Evolutionary conservation across 768 basidiomycete genomes (phyloP).

Genomic region (Butyriboletus loyo): DNA sequence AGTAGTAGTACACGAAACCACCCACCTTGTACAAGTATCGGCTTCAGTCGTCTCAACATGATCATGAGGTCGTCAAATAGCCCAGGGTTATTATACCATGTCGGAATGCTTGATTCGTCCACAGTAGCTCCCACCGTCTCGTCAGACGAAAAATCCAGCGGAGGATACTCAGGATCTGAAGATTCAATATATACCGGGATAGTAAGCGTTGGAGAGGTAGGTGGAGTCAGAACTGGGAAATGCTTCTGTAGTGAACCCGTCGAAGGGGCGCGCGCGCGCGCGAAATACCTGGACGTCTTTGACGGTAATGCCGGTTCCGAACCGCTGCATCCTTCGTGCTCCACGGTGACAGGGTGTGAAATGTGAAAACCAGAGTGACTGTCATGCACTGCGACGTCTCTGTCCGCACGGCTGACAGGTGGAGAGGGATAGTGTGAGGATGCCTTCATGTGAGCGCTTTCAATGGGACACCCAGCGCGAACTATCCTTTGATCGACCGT

Average conservation of each 20-base stretch:
- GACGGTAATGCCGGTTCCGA: background rate
- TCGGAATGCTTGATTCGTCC: background rate
- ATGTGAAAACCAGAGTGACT: background rate
- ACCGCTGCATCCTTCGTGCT: background rate
- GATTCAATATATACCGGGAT: slow-evolving; percentile 6
- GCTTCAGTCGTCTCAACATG: slow-evolving; percentile 29
- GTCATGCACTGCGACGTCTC: background rate
- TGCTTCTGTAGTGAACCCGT: background rate
- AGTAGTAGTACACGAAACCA: background rate
- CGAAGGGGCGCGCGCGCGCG: background rate
- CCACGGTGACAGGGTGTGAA: background rate
- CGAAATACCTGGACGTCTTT: slow-evolving; percentile 25
- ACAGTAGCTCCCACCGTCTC: background rate
- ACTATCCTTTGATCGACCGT: background rate
- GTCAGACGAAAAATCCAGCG: background rate
- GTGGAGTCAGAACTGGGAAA: background rate
- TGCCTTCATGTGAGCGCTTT: background rate
- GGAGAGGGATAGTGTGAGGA: slow-evolving; percentile 7
- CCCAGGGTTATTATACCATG: background rate
- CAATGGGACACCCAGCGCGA: background rate
- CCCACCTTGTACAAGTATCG: slow-evolving; percentile 32
- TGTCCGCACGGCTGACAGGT: background rate
- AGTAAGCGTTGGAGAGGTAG: slow-evolving; percentile 1
- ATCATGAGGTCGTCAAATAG: slow-evolving; percentile 24
- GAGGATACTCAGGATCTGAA: slow-evolving; percentile 3